These are phyloP conservation scores for Agaricus blazei DNA, from an alignment of 768 basidiomycete genomes.

Conservation along the genomic window DNA sequence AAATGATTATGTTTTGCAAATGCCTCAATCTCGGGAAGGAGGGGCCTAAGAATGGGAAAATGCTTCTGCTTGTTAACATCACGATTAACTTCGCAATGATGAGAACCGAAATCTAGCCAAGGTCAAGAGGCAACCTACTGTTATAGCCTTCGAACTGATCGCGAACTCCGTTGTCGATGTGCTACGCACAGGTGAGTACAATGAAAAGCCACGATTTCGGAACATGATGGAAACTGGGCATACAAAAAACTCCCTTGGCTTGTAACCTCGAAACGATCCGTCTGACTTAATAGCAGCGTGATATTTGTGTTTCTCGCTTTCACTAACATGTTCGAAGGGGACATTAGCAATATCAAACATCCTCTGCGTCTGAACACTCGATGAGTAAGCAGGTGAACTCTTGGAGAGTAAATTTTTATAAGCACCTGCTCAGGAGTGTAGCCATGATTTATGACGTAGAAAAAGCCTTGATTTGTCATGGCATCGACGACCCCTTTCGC, in stretches of 20 bases:
- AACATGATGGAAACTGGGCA: too few relatives aligned
- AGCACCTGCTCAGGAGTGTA: slow-evolving; percentile 33
- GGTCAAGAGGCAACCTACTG: slow-evolving; percentile 28
- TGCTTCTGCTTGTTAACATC: slow-evolving; percentile 42
- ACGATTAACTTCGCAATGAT: slow-evolving; percentile 35
- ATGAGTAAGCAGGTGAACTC: neutral
- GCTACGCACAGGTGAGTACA: slow-evolving; percentile 26
- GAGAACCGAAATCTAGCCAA: neutral
- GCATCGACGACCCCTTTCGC: slow-evolving; percentile 39
- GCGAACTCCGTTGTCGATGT: slow-evolving; percentile 54
- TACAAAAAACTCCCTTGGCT: slow-evolving; percentile 51
- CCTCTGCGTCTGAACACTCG: slow-evolving; percentile 30
- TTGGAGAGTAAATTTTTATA: neutral
- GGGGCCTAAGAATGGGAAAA: slow-evolving; percentile 43
- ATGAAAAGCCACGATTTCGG: neutral
- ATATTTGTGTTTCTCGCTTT: slow-evolving; percentile 40
- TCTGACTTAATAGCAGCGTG: slow-evolving; percentile 31
- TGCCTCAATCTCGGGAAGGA: slow-evolving; percentile 45
- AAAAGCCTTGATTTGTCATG: slow-evolving; percentile 39
- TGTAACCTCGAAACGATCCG: slow-evolving; percentile 53
- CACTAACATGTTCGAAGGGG: slow-evolving; percentile 34
- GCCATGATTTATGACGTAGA: slow-evolving; percentile 46
- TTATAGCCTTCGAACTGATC: slow-evolving; percentile 66
- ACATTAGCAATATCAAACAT: slow-evolving; percentile 47
- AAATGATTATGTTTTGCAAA: slow-evolving; percentile 49